Conservation (phyloP, 768 basidiomycete genomes). For the Crepidotus variabilis region DNA sequence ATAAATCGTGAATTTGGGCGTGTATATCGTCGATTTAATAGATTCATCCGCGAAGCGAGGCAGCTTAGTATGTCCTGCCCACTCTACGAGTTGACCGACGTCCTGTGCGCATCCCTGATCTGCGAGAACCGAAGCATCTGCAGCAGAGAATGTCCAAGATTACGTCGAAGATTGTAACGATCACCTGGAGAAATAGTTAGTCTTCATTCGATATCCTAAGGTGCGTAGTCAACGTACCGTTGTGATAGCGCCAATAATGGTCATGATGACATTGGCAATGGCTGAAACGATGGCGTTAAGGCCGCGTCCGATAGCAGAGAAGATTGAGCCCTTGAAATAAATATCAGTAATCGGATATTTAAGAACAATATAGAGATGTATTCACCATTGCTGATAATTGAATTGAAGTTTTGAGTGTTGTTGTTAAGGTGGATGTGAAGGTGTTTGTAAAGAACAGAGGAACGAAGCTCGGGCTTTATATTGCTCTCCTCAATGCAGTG, state of each 20-base stretch:
- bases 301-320: slow-evolving; percentile 62
- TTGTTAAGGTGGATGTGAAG: not conserved
- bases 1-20: not conserved
- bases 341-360: not conserved
- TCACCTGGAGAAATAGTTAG: slow-evolving; percentile 35
- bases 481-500: not conserved
- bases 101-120: slow-evolving; percentile 18
- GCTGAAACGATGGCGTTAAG: slow-evolving; percentile 59
- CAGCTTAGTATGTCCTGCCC: slow-evolving; percentile 1
- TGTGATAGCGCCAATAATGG: slow-evolving; percentile 56
- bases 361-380: too few relatives aligned
- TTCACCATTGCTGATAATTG: not conserved
- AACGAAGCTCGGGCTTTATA: not conserved
- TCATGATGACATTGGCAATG: slow-evolving; percentile 55
- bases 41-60: not conserved
- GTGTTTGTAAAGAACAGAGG: not conserved
- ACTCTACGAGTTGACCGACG: slow-evolving; percentile 18
- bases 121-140: slow-evolving; percentile 39
- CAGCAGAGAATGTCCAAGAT: slow-evolving; percentile 55
- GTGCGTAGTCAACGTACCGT: slow-evolving; percentile 36
- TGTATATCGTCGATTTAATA: not conserved
- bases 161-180: slow-evolving; percentile 62
- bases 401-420: not conserved
- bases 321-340: slow-evolving; percentile 50
- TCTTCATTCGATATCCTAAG: not conserved